Percentiles rank a stretch among this genome's conserved stretches.
Evolutionary conservation across 257 asterid genomes (phyloP).

Genomic region (Mentha longifolia): DNA sequence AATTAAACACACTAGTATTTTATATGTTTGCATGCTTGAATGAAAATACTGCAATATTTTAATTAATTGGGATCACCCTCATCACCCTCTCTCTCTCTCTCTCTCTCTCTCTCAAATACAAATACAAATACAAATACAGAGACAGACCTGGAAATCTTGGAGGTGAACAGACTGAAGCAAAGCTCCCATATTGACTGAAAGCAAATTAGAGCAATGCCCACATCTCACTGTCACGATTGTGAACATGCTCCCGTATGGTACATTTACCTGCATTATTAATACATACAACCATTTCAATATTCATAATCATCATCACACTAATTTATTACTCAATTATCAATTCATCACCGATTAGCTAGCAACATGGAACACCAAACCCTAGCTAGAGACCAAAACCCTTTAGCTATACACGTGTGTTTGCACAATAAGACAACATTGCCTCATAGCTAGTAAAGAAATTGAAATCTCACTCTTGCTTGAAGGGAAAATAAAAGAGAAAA

Average conservation of each 20-base stretch:
- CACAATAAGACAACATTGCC: background rate
- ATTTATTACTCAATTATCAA: too few species aligned
- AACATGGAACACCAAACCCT: conserved; percentile 32
- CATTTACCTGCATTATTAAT: conserved; percentile 97
- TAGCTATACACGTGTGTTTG: background rate
- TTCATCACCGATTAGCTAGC: background rate
- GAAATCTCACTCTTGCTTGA: conserved; percentile 7
- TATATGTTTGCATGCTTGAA: too few species aligned
- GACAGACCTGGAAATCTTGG: conserved; percentile 76
- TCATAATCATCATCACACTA: background rate
- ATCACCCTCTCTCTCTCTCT: background rate
- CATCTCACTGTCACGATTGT: conserved; percentile 87
- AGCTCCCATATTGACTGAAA: conserved; percentile 79
- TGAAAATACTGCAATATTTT: background rate
- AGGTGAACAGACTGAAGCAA: conserved; percentile 67
- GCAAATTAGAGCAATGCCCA: conserved; percentile 88
- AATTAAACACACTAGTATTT: too few species aligned
- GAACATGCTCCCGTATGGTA: conserved; percentile 79
- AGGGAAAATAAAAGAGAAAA: background rate
- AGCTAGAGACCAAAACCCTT: conserved; percentile 30
- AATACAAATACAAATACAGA: background rate
- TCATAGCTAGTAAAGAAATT: background rate
- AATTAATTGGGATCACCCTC: background rate
- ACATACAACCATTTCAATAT: too few species aligned
- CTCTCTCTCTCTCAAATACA: too few species aligned